Evolutionary conservation across 139 green algal genomes (phyloP), one percentile per base, ranked within the genome.

Genomic region (Chlamydomonas asymmetrica): DNA sequence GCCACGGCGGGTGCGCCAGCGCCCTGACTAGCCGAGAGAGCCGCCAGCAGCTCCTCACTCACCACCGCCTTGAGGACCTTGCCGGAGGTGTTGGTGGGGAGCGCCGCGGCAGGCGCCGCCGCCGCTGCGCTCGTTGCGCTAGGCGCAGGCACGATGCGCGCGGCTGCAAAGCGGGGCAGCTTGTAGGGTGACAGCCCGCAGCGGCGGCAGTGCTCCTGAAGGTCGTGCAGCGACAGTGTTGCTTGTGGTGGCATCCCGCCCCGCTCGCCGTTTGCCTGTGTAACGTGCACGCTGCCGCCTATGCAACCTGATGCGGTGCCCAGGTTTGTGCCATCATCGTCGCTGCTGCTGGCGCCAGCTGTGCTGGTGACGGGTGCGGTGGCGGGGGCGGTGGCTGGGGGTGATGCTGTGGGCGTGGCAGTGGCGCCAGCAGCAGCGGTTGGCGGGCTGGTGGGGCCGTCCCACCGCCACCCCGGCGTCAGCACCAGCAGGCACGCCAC

Each of bases 51-150:
- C n/a, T 32, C 18, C 62, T 81, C 32, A 45, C 68, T 76, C 59
- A 90, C 61, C 20, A 71, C 52, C n/a, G 75, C 68, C 78, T 95
- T 95, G 25, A 89, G 48, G 8, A 94, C 73, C 74, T 95, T 96
- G 49, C 90, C 91, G 18, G 81, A 89, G 13, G 74, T 69, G 63
- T 91, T 96, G 38, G 49, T 9, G 0, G 90, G 91, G 62, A 95
- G 61, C 20, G 73, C 40, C 27, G n/a, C n/a, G n/a, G n/a, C n/a
- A n/a, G n/a, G n/a, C n/a, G n/a, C n/a, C n/a, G n/a, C n/a, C n/a
- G n/a, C n/a, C n/a, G n/a, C n/a, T n/a, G n/a, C n/a, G n/a, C n/a
- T n/a, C n/a, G n/a, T n/a, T n/a, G n/a, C n/a, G n/a, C n/a, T n/a
- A n/a, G n/a, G n/a, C n/a, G n/a, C n/a, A n/a, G n/a, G n/a, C n/a